Conservation (phyloP, 2,329 filamentous ascomycete genomes). For the Kalmusia sp. region DNA sequence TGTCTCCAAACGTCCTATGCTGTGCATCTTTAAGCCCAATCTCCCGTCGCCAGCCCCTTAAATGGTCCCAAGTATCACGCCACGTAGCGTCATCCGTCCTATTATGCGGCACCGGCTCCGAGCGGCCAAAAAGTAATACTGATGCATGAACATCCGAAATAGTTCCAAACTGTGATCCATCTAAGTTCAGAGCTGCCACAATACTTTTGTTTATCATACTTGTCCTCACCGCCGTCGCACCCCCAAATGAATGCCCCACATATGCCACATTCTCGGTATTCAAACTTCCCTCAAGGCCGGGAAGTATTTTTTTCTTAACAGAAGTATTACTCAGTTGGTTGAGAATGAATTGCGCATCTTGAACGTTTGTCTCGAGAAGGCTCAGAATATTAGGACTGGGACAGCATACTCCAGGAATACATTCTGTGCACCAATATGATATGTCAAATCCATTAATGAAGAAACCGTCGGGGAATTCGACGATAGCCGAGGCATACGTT, state of each 20-base stretch:
- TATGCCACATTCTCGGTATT: conserved; percentile 7
- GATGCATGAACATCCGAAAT: conserved; percentile 12
- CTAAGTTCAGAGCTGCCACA: conserved; percentile 31
- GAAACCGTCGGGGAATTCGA: no score
- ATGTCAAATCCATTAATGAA: conserved; percentile 34
- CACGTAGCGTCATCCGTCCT: conserved; percentile 10
- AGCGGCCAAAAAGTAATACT: conserved; percentile 11
- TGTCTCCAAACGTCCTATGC: conserved; percentile 14
- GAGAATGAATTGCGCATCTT: conserved; percentile 8
- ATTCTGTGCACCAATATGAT: background rate
- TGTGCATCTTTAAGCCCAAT: conserved; percentile 5
- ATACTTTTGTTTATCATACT: conserved; percentile 28
- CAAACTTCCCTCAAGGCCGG: background rate
- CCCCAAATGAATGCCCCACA: conserved; percentile 37
- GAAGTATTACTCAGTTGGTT: background rate
- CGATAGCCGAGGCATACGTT: conserved; percentile 50
- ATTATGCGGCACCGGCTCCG: conserved; percentile 41
- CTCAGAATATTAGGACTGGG: background rate
- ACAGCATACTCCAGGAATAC: background rate
- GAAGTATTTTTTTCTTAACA: background rate
- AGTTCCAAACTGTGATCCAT: conserved; percentile 33
- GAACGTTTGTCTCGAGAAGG: background rate
- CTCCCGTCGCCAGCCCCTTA: conserved; percentile 16
- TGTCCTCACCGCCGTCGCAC: conserved; percentile 26
- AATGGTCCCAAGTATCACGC: conserved; percentile 6